A percentile compares a stretch with the other conserved stretches of the same genome.
phyloP scores from a whole-genome alignment of 106 monocot species.

The Chionographis japonica region DNA sequence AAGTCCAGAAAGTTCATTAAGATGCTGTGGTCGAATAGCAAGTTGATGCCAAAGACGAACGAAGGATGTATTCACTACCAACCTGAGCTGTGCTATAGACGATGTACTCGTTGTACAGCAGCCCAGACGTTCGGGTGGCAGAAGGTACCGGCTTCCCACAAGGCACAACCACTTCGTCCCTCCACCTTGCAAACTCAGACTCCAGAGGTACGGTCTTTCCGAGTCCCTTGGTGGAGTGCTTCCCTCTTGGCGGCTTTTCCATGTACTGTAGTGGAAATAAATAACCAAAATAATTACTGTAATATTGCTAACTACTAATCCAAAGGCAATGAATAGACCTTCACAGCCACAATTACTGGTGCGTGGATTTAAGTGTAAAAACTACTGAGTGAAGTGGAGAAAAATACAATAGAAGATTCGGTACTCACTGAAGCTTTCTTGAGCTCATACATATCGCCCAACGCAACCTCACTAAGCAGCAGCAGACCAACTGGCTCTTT shows the following conservation, averaged over 20 bases:
- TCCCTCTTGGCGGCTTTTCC: constrained; percentile 84
- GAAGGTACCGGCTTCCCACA: constrained; percentile 88
- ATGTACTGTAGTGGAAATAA: constrained; percentile 51
- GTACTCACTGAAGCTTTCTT: constrained; percentile 75
- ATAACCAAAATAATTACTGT: not conserved
- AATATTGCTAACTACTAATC: not conserved
- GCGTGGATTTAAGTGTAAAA: not conserved
- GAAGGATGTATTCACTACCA: not conserved
- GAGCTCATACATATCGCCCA: constrained; percentile 89
- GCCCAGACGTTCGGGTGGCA: constrained; percentile 49
- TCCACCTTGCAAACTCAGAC: constrained; percentile 79
- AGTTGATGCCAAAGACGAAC: not conserved
- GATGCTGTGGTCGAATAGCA: no score
- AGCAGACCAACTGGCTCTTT: constrained; percentile 89
- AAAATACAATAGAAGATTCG: no score
- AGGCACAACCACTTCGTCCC: constrained; percentile 74
- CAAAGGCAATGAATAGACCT: not conserved
- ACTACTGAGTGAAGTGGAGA: not conserved
- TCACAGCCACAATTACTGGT: not conserved
- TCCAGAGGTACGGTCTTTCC: constrained; percentile 86
- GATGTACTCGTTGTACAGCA: constrained; percentile 93
- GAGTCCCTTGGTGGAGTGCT: constrained; percentile 93
- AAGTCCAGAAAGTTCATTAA: no score
- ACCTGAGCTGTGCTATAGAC: constrained; percentile 93
- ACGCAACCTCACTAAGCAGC: constrained; percentile 94